Evolutionary conservation across 2,329 filamentous ascomycete genomes (phyloP), one percentile per base, ranked within the genome.

Genomic region (Fusarium begoniae): DNA sequence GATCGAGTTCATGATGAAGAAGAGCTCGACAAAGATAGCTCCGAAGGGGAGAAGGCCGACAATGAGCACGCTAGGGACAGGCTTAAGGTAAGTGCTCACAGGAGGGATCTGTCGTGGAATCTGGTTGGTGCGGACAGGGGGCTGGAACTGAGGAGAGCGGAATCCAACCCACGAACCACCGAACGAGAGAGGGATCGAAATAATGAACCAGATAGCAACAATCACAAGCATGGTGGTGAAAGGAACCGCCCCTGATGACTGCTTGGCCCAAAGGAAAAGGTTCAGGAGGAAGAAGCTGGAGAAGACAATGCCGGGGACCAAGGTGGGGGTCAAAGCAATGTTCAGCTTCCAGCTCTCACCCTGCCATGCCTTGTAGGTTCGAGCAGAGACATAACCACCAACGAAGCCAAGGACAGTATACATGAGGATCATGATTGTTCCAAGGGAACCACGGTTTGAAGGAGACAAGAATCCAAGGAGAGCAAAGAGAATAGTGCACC

Each of bases 1-100:
- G 81, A 99, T 96, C 32, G 94, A 97, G 84, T 92, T 97, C 94
- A 99, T 97, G 86, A 99, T 98, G 84, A 98, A 98, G 88, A 98
- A 98, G 6, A 99, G 91, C 85, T 99, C 96, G 53, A 98, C 95
- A 76, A 98, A 98, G 81, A 99, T 98, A 71, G 96, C 96, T 53
- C 94, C 95, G 79, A 99, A 99, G 0, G 96, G 96, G 32, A 98
- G 88, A 57, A 98, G 91, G 59, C 96, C 96, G 30, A 97, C 96
- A 28, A 98, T 89, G 22, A 98, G 88, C 89, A 98, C 96, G 74
- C 94, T 97, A 3, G 96, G 96, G 13, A 98, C 85, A 1, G 94
- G 94, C 70, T 92, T 92, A 55, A 98, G 91, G 79, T 97, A 98
- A 14, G 92, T 94, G 6, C 90, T 91, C 53, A 91, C 89, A 0